Conservation (phyloP, 495 filamentous ascomycete genomes). For the Hypomontagnella submonticulosa region DNA sequence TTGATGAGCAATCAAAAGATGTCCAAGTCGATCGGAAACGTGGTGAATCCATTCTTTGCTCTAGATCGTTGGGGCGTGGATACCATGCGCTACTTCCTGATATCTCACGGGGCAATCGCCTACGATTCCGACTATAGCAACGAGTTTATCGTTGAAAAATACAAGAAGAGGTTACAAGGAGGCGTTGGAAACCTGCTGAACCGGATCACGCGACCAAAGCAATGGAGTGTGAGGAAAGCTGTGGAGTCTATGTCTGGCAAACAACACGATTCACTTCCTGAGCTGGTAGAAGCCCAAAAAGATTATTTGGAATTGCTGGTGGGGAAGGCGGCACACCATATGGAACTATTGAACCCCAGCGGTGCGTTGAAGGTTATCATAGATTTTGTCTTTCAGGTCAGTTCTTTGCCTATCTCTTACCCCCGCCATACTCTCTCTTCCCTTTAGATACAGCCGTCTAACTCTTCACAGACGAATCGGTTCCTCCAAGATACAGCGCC, state of each 20-base stretch:
- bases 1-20: slow-evolving; percentile 90
- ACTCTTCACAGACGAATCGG: slow-evolving; percentile 71
- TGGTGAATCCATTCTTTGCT: slow-evolving; percentile 94
- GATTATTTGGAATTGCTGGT: slow-evolving; percentile 13
- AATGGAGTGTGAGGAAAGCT: slow-evolving; percentile 69
- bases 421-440: background rate
- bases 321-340: slow-evolving; percentile 59
- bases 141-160: slow-evolving; percentile 73
- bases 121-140: slow-evolving; percentile 90
- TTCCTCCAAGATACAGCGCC: slow-evolving; percentile 65
- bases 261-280: background rate
- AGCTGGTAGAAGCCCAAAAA: slow-evolving; percentile 7
- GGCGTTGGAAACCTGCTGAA: slow-evolving; percentile 82
- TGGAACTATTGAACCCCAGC: slow-evolving; percentile 73
- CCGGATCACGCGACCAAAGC: slow-evolving; percentile 73
- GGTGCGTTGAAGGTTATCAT: slow-evolving; percentile 74
- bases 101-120: slow-evolving; percentile 76
- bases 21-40: slow-evolving; percentile 94
- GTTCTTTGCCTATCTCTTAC: slow-evolving; percentile 13
- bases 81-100: slow-evolving; percentile 86
- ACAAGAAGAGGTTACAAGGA: slow-evolving; percentile 78
- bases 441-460: slow-evolving; percentile 20
- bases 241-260: slow-evolving; percentile 56
- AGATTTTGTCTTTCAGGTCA: slow-evolving; percentile 66
- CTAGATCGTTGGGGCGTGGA: slow-evolving; percentile 90